A percentile compares a stretch with the other conserved stretches of the same genome.
Conservation (phyloP, 163 green algal species). For the Chloromonas sp. region DNA sequence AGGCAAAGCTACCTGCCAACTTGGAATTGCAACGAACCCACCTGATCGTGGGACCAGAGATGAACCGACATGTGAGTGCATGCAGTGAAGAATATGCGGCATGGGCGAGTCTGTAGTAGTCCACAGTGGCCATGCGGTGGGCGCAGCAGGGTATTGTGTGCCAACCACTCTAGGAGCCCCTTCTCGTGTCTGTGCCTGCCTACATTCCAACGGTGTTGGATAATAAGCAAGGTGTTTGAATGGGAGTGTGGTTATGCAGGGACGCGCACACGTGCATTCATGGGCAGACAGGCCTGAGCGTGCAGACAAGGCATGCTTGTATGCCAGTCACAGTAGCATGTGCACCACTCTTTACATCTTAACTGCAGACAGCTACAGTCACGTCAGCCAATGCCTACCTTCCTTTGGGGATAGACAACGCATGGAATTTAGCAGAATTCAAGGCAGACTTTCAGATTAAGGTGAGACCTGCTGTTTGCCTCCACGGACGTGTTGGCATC, state of each 20-base stretch:
- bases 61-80: constrained; percentile 69
- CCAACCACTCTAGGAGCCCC: background rate
- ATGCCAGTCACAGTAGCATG: too few relatives aligned
- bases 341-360: background rate
- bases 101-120: too few relatives aligned
- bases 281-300: too few relatives aligned
- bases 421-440: constrained; percentile 66
- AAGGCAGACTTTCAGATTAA: constrained; percentile 62
- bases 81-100: background rate
- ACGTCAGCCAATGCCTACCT: constrained; percentile 61
- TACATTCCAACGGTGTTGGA: too few relatives aligned
- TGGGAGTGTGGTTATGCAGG: background rate
- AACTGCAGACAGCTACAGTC: constrained; percentile 60
- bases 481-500: too few relatives aligned
- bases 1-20: constrained; percentile 35
- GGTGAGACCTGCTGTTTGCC: background rate
- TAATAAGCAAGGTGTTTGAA: background rate
- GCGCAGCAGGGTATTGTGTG: background rate
- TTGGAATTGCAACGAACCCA: constrained; percentile 40
- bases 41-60: constrained; percentile 60
- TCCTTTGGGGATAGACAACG: constrained; percentile 67
- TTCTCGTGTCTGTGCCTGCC: too few relatives aligned
- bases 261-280: too few relatives aligned
- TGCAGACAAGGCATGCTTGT: too few relatives aligned
- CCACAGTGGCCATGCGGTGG: too few relatives aligned